These are phyloP conservation scores for Pestalotiopsis sp. DNA, from an alignment of 2,329 filamentous ascomycete genomes.

Conservation along the genomic window DNA sequence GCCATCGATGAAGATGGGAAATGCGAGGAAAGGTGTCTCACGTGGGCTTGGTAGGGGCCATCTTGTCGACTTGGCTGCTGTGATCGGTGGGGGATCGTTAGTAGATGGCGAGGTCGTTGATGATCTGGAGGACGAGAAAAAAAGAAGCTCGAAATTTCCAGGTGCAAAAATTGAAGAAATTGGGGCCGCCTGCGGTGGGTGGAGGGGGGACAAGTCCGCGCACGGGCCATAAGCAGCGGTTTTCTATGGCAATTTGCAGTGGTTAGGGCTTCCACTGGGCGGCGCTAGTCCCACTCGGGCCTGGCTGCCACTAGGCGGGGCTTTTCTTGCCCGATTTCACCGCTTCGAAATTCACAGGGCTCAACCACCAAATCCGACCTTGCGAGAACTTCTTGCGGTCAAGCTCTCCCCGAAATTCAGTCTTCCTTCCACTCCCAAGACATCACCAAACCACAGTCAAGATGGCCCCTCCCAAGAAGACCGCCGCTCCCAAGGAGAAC, in stretches of 20 bases:
- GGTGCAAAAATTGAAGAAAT: slow-evolving; percentile 11
- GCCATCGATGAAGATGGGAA: slow-evolving; percentile 28
- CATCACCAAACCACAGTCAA: slow-evolving; percentile 48
- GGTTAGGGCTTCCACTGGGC: slow-evolving; percentile 7
- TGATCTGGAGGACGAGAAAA: slow-evolving; percentile 2
- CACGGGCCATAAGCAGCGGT: background rate
- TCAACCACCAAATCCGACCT: background rate
- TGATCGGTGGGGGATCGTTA: slow-evolving; percentile 15
- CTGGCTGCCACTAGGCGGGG: background rate
- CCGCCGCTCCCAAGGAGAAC: slow-evolving; percentile 89
- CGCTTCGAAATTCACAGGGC: slow-evolving; percentile 13
- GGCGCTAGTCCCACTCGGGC: background rate
- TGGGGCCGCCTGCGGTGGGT: background rate
- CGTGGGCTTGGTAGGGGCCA: slow-evolving; percentile 36
- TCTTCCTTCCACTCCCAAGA: slow-evolving; percentile 18
- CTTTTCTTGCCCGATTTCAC: slow-evolving; percentile 7
- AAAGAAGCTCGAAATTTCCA: slow-evolving; percentile 2
- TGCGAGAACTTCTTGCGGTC: slow-evolving; percentile 22
- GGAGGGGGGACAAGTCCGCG: background rate
- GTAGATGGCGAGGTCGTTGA: slow-evolving; percentile 8
- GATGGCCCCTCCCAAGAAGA: slow-evolving; percentile 95
- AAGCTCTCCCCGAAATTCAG: slow-evolving; percentile 14
- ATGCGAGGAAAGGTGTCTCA: slow-evolving; percentile 59
- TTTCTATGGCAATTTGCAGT: background rate
- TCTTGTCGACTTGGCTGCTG: slow-evolving; percentile 33